Conservation (phyloP, 371 early-diverging fungal genomes). For the Mucor sp. region DNA sequence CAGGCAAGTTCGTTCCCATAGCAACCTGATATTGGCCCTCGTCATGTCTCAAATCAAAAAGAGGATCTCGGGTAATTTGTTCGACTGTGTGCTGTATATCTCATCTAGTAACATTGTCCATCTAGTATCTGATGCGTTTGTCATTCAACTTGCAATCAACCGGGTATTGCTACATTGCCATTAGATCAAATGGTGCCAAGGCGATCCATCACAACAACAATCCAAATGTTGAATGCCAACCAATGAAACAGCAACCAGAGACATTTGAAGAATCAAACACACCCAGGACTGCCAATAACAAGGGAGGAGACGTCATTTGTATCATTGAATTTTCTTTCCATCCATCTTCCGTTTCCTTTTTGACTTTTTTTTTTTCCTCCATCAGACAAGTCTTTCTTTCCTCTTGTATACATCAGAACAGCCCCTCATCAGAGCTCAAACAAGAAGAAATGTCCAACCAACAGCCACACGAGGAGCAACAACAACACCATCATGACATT, state of each 20-base stretch:
- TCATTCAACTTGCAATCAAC: not conserved
- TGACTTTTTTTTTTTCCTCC: not conserved
- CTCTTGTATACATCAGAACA: not conserved
- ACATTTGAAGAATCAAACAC: not conserved
- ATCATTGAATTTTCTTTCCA: not conserved
- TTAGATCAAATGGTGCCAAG: not conserved
- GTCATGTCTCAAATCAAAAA: not conserved
- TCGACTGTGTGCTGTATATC: not conserved
- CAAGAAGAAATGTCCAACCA: not conserved
- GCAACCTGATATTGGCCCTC: not conserved
- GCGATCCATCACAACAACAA: not conserved
- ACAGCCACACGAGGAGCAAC: slow-evolving; percentile 7
- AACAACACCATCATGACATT: slow-evolving; percentile 7
- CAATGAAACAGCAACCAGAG: not conserved
- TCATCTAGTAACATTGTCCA: not conserved
- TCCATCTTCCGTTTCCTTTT: not conserved
- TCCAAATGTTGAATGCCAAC: not conserved
- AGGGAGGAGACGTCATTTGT: not conserved
- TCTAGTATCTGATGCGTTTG: not conserved
- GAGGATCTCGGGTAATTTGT: not conserved
- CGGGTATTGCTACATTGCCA: not conserved
- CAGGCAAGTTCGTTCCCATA: not conserved
- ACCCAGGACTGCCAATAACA: not conserved
- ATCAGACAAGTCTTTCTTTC: not conserved
- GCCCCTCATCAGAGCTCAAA: not conserved